Evolutionary conservation across 192 early-diverging fungal species (phyloP).

Genomic region (Coemansia brasiliensis): DNA sequence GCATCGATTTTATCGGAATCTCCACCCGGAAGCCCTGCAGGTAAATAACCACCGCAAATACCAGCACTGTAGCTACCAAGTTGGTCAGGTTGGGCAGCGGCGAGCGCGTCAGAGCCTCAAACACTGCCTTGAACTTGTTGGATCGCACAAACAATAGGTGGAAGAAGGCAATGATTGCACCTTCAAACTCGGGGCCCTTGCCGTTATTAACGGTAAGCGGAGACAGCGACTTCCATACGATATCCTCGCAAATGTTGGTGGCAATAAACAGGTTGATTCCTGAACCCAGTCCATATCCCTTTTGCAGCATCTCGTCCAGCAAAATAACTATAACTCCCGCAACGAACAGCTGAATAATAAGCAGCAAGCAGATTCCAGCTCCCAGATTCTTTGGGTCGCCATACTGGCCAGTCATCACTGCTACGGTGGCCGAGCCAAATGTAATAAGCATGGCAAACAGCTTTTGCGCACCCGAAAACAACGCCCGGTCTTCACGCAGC

Average conservation of each 20-base stretch:
- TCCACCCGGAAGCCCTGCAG: constrained; percentile 99
- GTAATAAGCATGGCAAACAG: constrained; percentile 98
- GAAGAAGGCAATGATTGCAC: constrained; percentile 93
- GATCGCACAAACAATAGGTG: constrained; percentile 91
- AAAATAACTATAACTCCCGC: constrained; percentile 97
- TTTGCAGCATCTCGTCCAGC: constrained; percentile 98
- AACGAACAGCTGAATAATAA: constrained; percentile 96
- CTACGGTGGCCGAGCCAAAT: constrained; percentile 96
- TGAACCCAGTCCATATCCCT: constrained; percentile 99
- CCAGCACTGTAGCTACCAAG: constrained; percentile 83
- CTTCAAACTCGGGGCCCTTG: constrained; percentile 98
- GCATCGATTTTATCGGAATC: constrained; percentile 96
- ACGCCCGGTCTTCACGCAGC: constrained; percentile 96
- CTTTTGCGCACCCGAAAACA: constrained; percentile 99
- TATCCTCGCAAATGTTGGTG: constrained; percentile 99
- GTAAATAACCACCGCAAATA: constrained; percentile 90
- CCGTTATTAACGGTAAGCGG: constrained; percentile 98
- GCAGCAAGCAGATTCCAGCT: constrained; percentile 91
- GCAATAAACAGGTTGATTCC: constrained; percentile 99
- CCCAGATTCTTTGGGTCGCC: constrained; percentile 95
- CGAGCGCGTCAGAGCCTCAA: constrained; percentile 94
- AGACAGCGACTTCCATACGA: constrained; percentile 98
- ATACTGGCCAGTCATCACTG: constrained; percentile 97
- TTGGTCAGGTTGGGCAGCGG: constrained; percentile 87
- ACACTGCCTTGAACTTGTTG: constrained; percentile 95